Conservation (phyloP, 2,329 filamentous ascomycete species). For the Fusarium globosum region DNA sequence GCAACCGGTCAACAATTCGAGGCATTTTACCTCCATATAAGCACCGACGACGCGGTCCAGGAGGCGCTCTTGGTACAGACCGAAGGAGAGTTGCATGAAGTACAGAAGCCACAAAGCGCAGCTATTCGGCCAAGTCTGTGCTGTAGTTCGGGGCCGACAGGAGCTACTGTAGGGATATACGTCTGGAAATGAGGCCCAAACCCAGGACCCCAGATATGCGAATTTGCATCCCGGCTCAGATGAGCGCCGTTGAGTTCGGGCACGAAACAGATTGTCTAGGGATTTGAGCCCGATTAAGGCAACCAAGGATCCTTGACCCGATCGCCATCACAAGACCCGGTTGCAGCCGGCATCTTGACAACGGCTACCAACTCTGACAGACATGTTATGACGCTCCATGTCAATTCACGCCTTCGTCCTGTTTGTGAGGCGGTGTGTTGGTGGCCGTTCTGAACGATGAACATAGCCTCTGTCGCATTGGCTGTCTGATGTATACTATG, state of each 20-base stretch:
- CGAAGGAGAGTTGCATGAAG: constrained; percentile 37
- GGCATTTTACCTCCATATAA: constrained; percentile 18
- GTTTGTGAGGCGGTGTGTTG: constrained; percentile 29
- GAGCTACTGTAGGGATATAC: constrained; percentile 16
- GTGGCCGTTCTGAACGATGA: constrained; percentile 8
- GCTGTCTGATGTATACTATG: constrained; percentile 8
- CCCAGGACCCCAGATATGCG: constrained; percentile 8
- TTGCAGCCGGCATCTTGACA: constrained; percentile 33
- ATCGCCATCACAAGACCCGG: constrained; percentile 37
- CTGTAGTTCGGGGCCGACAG: constrained; percentile 6
- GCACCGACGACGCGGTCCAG: constrained; percentile 38
- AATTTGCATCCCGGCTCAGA: constrained; percentile 18
- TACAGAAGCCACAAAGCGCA: constrained; percentile 24
- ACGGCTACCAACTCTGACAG: constrained; percentile 29
- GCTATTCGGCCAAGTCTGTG: constrained; percentile 25
- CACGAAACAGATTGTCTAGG: not conserved
- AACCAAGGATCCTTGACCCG: constrained; percentile 31
- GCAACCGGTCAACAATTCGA: constrained; percentile 38
- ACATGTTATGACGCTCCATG: constrained; percentile 14
- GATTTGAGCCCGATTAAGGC: constrained; percentile 31
- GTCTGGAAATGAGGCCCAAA: constrained; percentile 32
- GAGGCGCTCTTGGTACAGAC: constrained; percentile 35
- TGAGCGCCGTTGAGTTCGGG: constrained; percentile 24
- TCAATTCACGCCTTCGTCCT: constrained; percentile 6
- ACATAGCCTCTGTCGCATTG: constrained; percentile 6